Evolutionary conservation across 2,329 filamentous ascomycete species (phyloP).

Genomic region (Colletotrichum trifolii): DNA sequence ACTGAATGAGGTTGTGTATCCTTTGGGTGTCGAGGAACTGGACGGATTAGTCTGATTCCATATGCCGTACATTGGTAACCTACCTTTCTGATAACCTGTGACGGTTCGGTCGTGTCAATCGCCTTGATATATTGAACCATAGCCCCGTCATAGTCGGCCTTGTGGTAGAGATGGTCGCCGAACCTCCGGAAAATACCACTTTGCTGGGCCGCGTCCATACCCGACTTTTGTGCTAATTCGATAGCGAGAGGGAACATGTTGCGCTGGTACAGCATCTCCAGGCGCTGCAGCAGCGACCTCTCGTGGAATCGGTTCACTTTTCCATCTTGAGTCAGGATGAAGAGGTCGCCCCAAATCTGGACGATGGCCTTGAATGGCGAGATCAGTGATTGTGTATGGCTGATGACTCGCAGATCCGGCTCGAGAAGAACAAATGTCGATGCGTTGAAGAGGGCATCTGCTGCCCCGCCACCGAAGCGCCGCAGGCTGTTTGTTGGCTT

Average conservation of each 20-base stretch:
- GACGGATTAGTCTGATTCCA: conserved; percentile 41
- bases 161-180: conserved; percentile 93
- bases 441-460: conserved; percentile 85
- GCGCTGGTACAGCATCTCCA: conserved; percentile 93
- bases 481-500: conserved; percentile 70
- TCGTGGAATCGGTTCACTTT: conserved; percentile 94
- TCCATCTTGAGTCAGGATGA: conserved; percentile 89
- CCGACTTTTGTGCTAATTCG: conserved; percentile 89
- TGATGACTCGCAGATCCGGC: conserved; percentile 88
- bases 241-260: conserved; percentile 94
- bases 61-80: neutral
- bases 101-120: conserved; percentile 95
- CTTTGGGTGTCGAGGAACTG: conserved; percentile 95
- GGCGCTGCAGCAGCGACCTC: conserved; percentile 87
- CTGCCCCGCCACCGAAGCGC: conserved; percentile 74
- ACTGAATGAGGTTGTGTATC: conserved; percentile 97
- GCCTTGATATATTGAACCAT: conserved; percentile 98
- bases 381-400: conserved; percentile 86
- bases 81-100: conserved; percentile 93
- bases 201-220: conserved; percentile 82
- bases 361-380: conserved; percentile 85
- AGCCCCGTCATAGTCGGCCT: conserved; percentile 95
- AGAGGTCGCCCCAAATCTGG: conserved; percentile 90
- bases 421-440: conserved; percentile 93
- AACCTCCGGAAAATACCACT: conserved; percentile 94